Evolutionary conservation across 2,329 filamentous ascomycete genomes (phyloP), one percentile per base, ranked within the genome.

Genomic region (Sporothrix euskadiensis): DNA sequence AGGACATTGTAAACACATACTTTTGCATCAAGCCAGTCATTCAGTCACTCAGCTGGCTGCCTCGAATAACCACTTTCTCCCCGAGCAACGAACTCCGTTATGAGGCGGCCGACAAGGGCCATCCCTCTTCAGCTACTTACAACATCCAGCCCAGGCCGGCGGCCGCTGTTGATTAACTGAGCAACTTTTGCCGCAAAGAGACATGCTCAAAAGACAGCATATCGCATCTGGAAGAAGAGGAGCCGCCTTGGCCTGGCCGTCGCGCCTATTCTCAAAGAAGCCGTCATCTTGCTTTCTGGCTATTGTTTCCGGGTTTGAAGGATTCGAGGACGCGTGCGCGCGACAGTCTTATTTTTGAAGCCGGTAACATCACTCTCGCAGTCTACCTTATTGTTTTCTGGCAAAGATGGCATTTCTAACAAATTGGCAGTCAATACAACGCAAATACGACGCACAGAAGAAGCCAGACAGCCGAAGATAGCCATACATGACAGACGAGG

Each of bases 131-230:
- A 66, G 61, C 61, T 44, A 22, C 4, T 16, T n/a, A 52, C 47
- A 22, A 56, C 39, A 66, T 47, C 61, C 39, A 66, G 39, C 19
- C 12, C n/a, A 66, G 12, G 19, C 39, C 35, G 39, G 22, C 22
- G 61, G 35, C 49, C 47, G 49, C 30, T 41, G n/a, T 30, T 56
- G 14, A 56, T 39, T 26, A 39, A 70, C 59, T 71, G 56, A 61
- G 69, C 69, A 71, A 52, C 69, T 71, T 71, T 61, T 71, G 69
- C 69, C 69, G 69, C 56, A 44, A 71, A 26, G 56, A 35, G 26
- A n/a, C 32, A 6, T 59, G n/a, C 41, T 61, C 52, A 61, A 47
- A 71, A 32, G 35, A 35, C n/a, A 30, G 2, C 35, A 44, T 14
- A n/a, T 70, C 52, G 35, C 68, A 70, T 57, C 14, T 59, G 68